Base-by-base conservation (phyloP, 371 early-diverging fungal genomes). In the Thermomucor indicae-seudaticae region DNA sequence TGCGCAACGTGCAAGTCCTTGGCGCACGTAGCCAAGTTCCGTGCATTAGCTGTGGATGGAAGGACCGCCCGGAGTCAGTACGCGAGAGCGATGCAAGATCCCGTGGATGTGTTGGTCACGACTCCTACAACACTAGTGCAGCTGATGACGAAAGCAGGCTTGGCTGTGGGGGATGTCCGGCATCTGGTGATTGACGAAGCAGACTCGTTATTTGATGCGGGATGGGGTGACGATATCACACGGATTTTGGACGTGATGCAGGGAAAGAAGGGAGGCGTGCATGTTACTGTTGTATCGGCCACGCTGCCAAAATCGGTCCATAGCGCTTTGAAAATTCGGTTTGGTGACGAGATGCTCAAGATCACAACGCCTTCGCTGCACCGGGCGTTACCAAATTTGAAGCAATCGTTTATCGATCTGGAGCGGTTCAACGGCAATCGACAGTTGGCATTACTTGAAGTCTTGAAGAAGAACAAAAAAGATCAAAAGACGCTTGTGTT, bases 141-240 rank as follows among this genome's bases (percentile, higher is more conserved):
- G 2, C 72, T 72, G 35, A 43, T 65, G 17, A 61, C 73, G 4
- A 70, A 81, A 16, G 55, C 65, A 8, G 57, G 63, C 5, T 16
- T 95, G 1, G 73, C 81, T 3, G 64, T 92, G 0, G 57, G 75
- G 0, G 78, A 83, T 12, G 59, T 84, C 7, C 63, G 67, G 3
- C 79, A 82, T 43, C 49, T 96, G 22, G 85, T 92, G 4, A 80
- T 95, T 16, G 97, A 96, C 60, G 97, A 96, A 72, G 95, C 94
- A 0, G 97, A 96, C 67, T 89, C 95, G 0, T 65, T 96, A 68
- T 88, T 94, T 70, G 92, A 91, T 67, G 75, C 78, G 20, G 86
- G 87, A 22, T 93, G 92, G 70, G 83, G 78, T 25, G 74, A 82
- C 2, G 91, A 91, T 35, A 50, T 67, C 24, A 35, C 65, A 45